Conservation (phyloP, 305 asterid genomes). For the Ruellia speciosa region DNA sequence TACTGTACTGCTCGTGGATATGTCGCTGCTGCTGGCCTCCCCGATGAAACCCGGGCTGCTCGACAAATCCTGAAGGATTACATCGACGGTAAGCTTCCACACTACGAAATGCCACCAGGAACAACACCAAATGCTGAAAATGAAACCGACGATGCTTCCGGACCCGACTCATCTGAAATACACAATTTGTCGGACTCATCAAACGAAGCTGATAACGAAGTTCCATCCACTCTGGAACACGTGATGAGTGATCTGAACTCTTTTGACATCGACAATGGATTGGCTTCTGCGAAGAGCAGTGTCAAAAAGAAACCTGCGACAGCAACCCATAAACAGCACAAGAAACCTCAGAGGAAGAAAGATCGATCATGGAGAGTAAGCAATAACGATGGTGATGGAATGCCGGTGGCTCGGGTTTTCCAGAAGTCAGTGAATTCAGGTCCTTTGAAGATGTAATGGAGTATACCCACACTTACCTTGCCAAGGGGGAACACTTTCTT, state of each 20-base stretch:
- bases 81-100: slow-evolving; percentile 86
- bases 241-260: slow-evolving; percentile 58
- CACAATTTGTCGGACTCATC: slow-evolving; percentile 35
- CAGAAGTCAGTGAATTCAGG: slow-evolving; percentile 62
- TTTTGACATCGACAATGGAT: slow-evolving; percentile 65
- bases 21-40: slow-evolving; percentile 87
- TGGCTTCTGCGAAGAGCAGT: slow-evolving; percentile 28
- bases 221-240: slow-evolving; percentile 39
- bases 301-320: slow-evolving; percentile 32
- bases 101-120: slow-evolving; percentile 70
- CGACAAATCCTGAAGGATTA: slow-evolving; percentile 84
- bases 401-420: slow-evolving; percentile 70
- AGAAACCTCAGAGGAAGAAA: slow-evolving; percentile 79
- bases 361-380: slow-evolving; percentile 77
- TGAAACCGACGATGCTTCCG: slow-evolving; percentile 20
- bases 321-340: slow-evolving; percentile 75
- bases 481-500: too few species aligned
- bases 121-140: slow-evolving; percentile 22
- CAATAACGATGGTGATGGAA: slow-evolving; percentile 58
- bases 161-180: slow-evolving; percentile 23
- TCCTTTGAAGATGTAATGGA: slow-evolving; percentile 27
- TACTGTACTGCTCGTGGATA: slow-evolving; percentile 92
- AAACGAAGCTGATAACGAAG: slow-evolving; percentile 34
- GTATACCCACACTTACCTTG: background rate
- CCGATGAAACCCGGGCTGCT: slow-evolving; percentile 86